Conservation (phyloP, 2,329 filamentous ascomycete genomes). For the Curvularia sp. region DNA sequence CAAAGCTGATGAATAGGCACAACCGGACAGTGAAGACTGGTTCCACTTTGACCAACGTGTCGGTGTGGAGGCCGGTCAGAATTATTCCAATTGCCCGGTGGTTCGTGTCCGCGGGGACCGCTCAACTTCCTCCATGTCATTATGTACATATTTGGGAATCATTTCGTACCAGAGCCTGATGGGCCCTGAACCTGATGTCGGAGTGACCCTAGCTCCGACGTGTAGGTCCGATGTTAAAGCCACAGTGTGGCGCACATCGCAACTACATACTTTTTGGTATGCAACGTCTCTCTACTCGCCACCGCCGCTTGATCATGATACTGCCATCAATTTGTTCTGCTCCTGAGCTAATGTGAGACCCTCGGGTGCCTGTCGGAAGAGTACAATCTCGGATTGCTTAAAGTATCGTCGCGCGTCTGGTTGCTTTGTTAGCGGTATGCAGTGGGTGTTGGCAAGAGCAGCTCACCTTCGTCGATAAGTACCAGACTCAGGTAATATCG, state of each 20-base stretch:
- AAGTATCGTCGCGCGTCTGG: conserved; percentile 95
- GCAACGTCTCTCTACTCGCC: background rate
- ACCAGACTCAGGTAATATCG: conserved; percentile 97
- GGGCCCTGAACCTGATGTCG: conserved; percentile 1
- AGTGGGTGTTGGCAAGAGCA: background rate
- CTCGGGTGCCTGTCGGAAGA: conserved; percentile 78
- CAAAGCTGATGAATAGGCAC: conserved; percentile 1
- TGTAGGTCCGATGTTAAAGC: background rate
- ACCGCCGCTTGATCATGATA: conserved; percentile 34
- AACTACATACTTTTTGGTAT: background rate
- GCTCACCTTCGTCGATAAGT: conserved; percentile 85
- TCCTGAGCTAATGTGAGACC: conserved; percentile 57
- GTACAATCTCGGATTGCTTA: conserved; percentile 98
- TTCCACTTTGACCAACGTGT: background rate
- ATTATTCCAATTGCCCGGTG: conserved; percentile 7
- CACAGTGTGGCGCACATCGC: background rate
- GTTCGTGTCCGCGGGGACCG: background rate
- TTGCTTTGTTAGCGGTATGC: conserved; percentile 16
- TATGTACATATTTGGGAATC: conserved; percentile 1
- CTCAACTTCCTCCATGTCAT: conserved; percentile 1
- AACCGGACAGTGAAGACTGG: background rate
- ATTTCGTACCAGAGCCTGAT: background rate
- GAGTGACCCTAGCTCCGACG: conserved; percentile 1
- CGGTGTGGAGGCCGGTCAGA: conserved; percentile 8
- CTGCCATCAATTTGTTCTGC: conserved; percentile 54